Evolutionary conservation across 192 early-diverging fungal species (phyloP).

Genomic region (Lobosporangium transversale): DNA sequence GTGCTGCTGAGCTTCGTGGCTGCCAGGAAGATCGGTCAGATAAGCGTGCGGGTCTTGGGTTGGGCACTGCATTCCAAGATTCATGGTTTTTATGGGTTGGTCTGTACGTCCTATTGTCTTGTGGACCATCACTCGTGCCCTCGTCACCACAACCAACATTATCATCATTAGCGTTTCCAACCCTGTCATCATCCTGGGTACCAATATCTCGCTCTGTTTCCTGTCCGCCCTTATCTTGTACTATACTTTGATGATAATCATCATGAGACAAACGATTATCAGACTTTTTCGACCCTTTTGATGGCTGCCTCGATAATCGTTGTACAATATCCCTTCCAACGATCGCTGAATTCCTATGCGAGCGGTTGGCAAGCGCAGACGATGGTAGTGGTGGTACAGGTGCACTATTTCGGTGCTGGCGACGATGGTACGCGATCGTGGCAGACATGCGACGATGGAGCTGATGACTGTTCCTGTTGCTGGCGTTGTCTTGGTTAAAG

Average conservation of each 20-base stretch:
- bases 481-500: background rate
- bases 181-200: too few relatives aligned
- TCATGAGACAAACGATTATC: too few relatives aligned
- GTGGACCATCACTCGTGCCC: background rate
- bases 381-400: background rate
- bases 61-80: background rate
- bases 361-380: background rate
- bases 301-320: too few relatives aligned
- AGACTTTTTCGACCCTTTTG: too few relatives aligned
- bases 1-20: background rate
- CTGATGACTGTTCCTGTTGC: too few relatives aligned
- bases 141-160: background rate
- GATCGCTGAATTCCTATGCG: slow-evolving; percentile 22
- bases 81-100: background rate
- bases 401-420: too few relatives aligned
- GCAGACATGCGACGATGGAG: slow-evolving; percentile 9
- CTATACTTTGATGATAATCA: too few relatives aligned
- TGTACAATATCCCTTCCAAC: slow-evolving; percentile 5
- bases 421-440: too few relatives aligned
- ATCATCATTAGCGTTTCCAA: background rate
- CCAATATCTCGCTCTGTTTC: too few relatives aligned
- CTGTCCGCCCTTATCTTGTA: too few relatives aligned
- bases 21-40: background rate
- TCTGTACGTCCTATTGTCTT: too few relatives aligned
- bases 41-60: background rate